Conservation (phyloP, 2,329 filamentous ascomycete genomes). For the Juglanconis sp. region DNA sequence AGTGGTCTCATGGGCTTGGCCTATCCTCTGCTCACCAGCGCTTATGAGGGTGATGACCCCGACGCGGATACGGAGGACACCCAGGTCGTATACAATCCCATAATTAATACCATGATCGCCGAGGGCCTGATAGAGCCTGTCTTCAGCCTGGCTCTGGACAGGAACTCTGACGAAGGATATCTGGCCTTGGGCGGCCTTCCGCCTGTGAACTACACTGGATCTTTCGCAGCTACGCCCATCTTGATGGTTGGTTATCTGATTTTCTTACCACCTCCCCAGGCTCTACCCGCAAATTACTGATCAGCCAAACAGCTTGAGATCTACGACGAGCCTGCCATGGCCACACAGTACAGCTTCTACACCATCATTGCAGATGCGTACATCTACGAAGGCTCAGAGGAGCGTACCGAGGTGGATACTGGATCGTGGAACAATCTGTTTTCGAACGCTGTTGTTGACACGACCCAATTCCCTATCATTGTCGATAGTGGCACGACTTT, state of each 20-base stretch:
- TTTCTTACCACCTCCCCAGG: background rate
- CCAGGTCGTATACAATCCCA: conserved; percentile 41
- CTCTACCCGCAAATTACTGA: conserved; percentile 16
- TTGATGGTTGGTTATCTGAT: conserved; percentile 16
- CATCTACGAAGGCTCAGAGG: conserved; percentile 20
- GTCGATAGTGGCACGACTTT: conserved; percentile 27
- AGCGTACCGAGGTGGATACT: conserved; percentile 2
- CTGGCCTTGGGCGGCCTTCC: conserved; percentile 49
- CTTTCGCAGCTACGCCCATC: conserved; percentile 25
- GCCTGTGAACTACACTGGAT: conserved; percentile 32
- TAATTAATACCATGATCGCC: conserved; percentile 49
- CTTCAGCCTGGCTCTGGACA: conserved; percentile 46
- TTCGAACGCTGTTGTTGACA: conserved; percentile 19
- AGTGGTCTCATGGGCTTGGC: conserved; percentile 50
- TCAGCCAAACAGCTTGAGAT: conserved; percentile 13
- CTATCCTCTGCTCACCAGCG: conserved; percentile 45
- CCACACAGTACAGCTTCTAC: conserved; percentile 25
- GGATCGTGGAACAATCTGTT: background rate
- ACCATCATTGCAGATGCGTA: conserved; percentile 26
- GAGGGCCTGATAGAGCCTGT: conserved; percentile 38
- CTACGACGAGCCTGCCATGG: conserved; percentile 1
- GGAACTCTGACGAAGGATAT: conserved; percentile 37
- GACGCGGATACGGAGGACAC: conserved; percentile 12
- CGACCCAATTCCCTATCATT: conserved; percentile 25
- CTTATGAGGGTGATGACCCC: conserved; percentile 26